phyloP scores from a whole-genome alignment of 2,329 filamentous ascomycete species.

The Colletotrichum paranaense region DNA sequence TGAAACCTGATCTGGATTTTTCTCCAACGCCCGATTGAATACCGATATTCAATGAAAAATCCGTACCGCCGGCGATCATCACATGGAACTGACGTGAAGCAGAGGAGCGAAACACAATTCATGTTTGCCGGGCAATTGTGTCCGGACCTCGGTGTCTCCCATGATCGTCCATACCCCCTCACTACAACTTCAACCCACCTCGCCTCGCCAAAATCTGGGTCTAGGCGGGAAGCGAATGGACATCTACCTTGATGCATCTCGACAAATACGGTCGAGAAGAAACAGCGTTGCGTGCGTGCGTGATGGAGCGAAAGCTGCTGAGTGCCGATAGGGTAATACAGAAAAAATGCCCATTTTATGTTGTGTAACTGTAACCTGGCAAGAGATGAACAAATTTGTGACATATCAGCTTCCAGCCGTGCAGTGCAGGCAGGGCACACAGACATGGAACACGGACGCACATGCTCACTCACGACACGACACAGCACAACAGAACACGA shows the following conservation, averaged over 20 bases:
- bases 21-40: neutral
- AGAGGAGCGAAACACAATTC: neutral
- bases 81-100: neutral
- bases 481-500: neutral
- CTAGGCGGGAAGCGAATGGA: neutral
- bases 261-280: neutral
- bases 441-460: neutral
- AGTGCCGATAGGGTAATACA: constrained; percentile 8
- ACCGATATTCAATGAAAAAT: neutral
- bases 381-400: constrained; percentile 11
- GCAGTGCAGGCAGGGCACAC: constrained; percentile 5
- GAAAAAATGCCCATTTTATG: neutral
- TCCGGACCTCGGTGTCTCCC: neutral
- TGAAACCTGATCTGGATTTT: neutral
- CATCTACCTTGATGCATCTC: constrained; percentile 10
- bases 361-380: constrained; percentile 13
- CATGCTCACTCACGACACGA: neutral
- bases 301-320: constrained; percentile 8
- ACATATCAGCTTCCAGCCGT: constrained; percentile 1
- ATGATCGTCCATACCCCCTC: neutral
- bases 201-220: neutral
- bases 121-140: neutral
- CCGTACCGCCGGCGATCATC: neutral
- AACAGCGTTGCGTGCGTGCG: neutral
- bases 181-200: neutral